phyloP scores from a whole-genome alignment of 2,329 filamentous ascomycete species.

The Claviceps cyperi region DNA sequence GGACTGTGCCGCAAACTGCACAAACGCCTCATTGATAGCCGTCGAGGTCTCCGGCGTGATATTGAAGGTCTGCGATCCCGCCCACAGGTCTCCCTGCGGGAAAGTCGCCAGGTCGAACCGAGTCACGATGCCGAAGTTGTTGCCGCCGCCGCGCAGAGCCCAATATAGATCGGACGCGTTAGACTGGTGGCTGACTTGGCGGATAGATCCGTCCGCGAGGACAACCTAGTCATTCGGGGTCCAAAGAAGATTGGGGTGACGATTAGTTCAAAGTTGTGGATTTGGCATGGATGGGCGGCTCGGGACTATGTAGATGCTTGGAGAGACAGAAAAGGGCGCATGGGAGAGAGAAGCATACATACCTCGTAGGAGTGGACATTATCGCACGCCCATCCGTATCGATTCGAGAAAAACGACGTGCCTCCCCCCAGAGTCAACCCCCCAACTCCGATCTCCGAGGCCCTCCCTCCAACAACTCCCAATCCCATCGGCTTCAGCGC shows the following conservation, averaged over 20 bases:
- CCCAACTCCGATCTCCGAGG: constrained; percentile 11
- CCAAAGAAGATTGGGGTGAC: no score
- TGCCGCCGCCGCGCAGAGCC: constrained; percentile 40
- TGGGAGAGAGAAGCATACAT: neutral
- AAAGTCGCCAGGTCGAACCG: constrained; percentile 30
- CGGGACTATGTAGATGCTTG: no score
- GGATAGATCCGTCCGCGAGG: constrained; percentile 20
- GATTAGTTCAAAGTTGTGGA: neutral
- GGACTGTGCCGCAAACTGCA: constrained; percentile 7
- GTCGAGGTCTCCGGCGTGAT: constrained; percentile 10
- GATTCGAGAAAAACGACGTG: constrained; percentile 11
- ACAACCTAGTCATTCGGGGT: constrained; percentile 16
- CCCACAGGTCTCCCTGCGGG: constrained; percentile 23
- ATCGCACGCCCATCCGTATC: constrained; percentile 12
- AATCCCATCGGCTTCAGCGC: constrained; percentile 8
- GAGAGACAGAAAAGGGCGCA: neutral
- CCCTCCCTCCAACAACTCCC: constrained; percentile 12
- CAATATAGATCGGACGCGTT: constrained; percentile 38
- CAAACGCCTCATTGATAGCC: constrained; percentile 10
- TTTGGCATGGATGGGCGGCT: neutral
- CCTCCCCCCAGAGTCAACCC: constrained; percentile 14
- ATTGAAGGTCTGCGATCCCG: constrained; percentile 11
- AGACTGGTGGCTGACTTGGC: constrained; percentile 23
- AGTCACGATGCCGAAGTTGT: constrained; percentile 41
- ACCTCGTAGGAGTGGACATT: constrained; percentile 8